Evolutionary conservation across 2,329 filamentous ascomycete genomes (phyloP).

Genomic region (Rutstroemia sp.): DNA sequence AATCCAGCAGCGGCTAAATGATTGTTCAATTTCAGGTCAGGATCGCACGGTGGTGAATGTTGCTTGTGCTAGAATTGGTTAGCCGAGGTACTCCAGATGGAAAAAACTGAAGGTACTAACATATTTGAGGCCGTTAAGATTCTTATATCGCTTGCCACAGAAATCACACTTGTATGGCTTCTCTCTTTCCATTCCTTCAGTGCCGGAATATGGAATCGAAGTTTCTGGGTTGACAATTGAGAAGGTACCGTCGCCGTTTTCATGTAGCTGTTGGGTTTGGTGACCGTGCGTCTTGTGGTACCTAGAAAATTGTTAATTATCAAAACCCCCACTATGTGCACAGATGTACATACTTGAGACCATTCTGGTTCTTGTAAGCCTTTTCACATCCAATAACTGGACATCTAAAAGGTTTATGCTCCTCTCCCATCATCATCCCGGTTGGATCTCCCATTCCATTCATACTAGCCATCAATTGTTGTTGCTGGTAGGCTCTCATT

Average conservation of each 20-base stretch:
- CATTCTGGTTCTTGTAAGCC: conserved; percentile 99
- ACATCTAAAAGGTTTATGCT: conserved; percentile 96
- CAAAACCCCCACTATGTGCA: background rate
- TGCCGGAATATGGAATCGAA: conserved; percentile 87
- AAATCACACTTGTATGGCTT: conserved; percentile 97
- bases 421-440: conserved; percentile 61
- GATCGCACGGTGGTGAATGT: conserved; percentile 84
- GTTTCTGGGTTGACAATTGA: conserved; percentile 98
- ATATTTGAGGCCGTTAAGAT: conserved; percentile 96
- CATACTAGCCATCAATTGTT: conserved; percentile 41
- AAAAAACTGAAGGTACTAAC: conserved; percentile 37
- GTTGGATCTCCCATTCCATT: conserved; percentile 22
- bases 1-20: conserved; percentile 29
- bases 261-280: conserved; percentile 91
- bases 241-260: conserved; percentile 94
- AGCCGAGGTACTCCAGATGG: conserved; percentile 21
- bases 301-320: conserved; percentile 32
- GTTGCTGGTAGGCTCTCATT: conserved; percentile 57
- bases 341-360: conserved; percentile 66
- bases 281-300: conserved; percentile 81
- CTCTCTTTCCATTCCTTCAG: conserved; percentile 99
- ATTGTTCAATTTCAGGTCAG: conserved; percentile 54
- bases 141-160: conserved; percentile 98
- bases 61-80: conserved; percentile 54
- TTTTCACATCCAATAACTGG: conserved; percentile 98